These are phyloP conservation scores for Talaromyces sp. DNA, from an alignment of 2,329 filamentous ascomycete species.

Conservation along the genomic window DNA sequence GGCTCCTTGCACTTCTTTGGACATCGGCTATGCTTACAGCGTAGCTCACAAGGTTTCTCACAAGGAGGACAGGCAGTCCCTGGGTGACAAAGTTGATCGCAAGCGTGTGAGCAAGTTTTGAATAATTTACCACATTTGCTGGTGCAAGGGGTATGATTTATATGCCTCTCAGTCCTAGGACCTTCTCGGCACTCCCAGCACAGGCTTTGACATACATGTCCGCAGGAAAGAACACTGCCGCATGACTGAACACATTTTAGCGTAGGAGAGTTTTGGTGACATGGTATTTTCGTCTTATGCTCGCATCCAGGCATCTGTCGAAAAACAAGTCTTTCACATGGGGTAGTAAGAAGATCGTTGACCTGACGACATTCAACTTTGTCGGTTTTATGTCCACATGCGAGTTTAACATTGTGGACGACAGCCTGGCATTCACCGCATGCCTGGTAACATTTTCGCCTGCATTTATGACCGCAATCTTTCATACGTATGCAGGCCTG, in stretches of 20 bases:
- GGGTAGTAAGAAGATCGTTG: background rate
- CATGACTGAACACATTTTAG: background rate
- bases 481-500: background rate
- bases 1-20: constrained; percentile 14
- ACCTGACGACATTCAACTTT: background rate
- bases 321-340: background rate
- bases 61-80: constrained; percentile 11
- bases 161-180: background rate
- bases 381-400: background rate
- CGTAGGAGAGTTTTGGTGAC: background rate
- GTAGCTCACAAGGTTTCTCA: constrained; percentile 10
- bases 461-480: background rate
- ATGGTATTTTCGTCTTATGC: background rate
- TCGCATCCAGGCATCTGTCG: background rate
- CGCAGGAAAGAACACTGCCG: background rate
- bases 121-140: background rate
- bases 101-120: background rate
- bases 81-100: background rate
- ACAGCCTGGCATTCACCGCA: background rate
- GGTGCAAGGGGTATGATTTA: background rate
- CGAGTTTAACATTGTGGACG: background rate
- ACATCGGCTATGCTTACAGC: constrained; percentile 12
- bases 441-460: background rate
- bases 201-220: background rate
- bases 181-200: background rate